Evolutionary conservation across 2,329 filamentous ascomycete genomes (phyloP), one percentile per base, ranked within the genome.

Genomic region (Fusarium heterosporum): DNA sequence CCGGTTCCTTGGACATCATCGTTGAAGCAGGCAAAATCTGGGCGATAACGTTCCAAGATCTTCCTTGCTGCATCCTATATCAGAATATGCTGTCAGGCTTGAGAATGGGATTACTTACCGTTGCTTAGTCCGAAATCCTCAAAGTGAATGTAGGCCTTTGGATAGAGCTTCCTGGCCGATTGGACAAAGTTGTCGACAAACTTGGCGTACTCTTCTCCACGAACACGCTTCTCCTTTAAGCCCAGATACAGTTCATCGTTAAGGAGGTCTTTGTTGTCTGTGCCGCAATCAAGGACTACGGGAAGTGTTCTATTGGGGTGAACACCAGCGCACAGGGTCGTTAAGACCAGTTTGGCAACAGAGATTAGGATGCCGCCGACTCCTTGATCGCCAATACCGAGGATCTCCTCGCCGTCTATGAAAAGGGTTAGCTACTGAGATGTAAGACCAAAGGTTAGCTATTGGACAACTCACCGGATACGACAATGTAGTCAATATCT

Each of bases 1-100:
- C 93, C 93, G 0, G 93, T 97, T 2, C 93, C 93, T 76, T 97
- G 93, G 0, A 97, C 89, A 75, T 97, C 93, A 59, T 97, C 93
- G 72, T 97, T 97, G 83, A 97, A 97, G 76, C 93, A 96, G 0
- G 93, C 84, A 9, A 95, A 89, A 48, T 90, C 74, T 0, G 89
- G 84, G 1, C 90, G 86, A 72, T 96, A 97, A 34, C 83, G 85
- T 61, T 97, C 91, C 1, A 97, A 82, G 4, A 97, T 86, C 5
- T 91, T 86, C 29, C 91, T 84, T 0, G 92, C 91, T 84, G 30
- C 6, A 16, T 10, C 16, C 0, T 3, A 11, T 1, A n/a, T 54
- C 6, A 59, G 58, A 25, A 34, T 8, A 7, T 13, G 1, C 7
- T 55, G 4, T 55, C 56, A 45, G 43, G 3, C 4, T 13, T 4